Base-by-base conservation (phyloP, 169 alveolate genomes). In the Cryptosporidium bovis region DNA sequence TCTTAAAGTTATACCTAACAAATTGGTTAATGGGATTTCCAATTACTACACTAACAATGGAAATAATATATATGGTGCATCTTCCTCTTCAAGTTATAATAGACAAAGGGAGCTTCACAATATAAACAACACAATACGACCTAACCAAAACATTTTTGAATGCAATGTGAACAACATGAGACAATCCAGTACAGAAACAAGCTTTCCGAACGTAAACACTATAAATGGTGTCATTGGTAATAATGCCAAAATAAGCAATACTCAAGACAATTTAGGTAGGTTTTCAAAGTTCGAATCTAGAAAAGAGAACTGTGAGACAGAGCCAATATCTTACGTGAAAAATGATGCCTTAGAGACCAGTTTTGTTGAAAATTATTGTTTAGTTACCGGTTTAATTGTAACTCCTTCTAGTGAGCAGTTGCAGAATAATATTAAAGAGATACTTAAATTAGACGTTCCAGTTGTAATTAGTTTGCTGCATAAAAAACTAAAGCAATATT, bases 351-450 rank as follows among this genome's bases (percentile, higher is more conserved):
- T 77, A 16, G 87, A 77, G 36, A 60, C 29, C 24, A 40, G 40
- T 40, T 77, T 77, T 15, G 50, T 77, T 27, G 87, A 77, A 20
- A 77, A 31, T 27, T 77, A 60, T n/a, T 77, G 87, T 13, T 77
- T 71, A 33, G 31, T 29, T 31, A 60, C 51, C 40, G 87, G 87
- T 12, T 34, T 77, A 58, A 77, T 60, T 44, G n/a, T 62, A 33
- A 56, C 58, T 36, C 87, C 87, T 7, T 77, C 87, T 40, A 16
- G 6, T 15, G 87, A 77, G 12, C 60, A 27, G 20, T 62, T 77
- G 27, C 87, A 77, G 36, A 62, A 62, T 20, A 40, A 60, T n/a
- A 48, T 77, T 31, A 56, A 48, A 62, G 71, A 77, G 48, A 40
- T 62, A 4, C 64, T 56, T 13, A 77, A 77, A 31, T 62, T 77